Evolutionary conservation across 2,329 filamentous ascomycete genomes (phyloP), one percentile per base, ranked within the genome.

Genomic region (Celoporthe dispersa): DNA sequence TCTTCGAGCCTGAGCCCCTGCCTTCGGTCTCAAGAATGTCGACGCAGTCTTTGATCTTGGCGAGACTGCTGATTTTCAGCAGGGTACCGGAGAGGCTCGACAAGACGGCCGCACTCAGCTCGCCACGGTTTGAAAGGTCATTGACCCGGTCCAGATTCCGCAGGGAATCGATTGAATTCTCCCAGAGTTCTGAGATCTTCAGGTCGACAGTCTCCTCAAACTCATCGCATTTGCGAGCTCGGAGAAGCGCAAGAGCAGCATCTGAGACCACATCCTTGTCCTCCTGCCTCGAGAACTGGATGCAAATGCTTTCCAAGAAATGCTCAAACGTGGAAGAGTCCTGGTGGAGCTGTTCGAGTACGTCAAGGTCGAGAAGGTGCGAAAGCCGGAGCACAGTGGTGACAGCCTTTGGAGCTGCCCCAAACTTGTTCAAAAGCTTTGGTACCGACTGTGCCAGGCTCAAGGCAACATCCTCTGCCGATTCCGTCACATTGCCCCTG

Each of bases 251-350:
- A 31, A 90, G 86, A 37, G 92, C 91, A 19, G 94, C 95, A 79
- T 98, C 94, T 14, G 90, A 89, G 61, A 99, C 85, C 25, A 98
- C 94, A 68, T 88, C 88, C 75, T 93, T 92, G 76, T 97, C 93
- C 59, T 93, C 92, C 77, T 99, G 96, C n/a, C 94, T 90, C 75
- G 92, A 90, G 81, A 99, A 98, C 76, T 99, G 96, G 70, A 93
- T 94, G 79, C 93, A 94, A 75, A 98, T 94, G 76, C 98, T 94
- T 74, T 97, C 94, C 1, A 99, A 84, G 39, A 98, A 83, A 31
- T 91, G 89, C 8, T 91, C 88, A 77, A 97, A 97, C 1, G 90
- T 91, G 1, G 91, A 90, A 0, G 93, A 89, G 74, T 97, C 94
- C 78, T 97, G 94, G 66, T 94, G 91, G 51, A 98, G 84, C 76